Evolutionary conservation across 352 stramenopile species (phyloP).

Genomic region (Phytophthora sp.): DNA sequence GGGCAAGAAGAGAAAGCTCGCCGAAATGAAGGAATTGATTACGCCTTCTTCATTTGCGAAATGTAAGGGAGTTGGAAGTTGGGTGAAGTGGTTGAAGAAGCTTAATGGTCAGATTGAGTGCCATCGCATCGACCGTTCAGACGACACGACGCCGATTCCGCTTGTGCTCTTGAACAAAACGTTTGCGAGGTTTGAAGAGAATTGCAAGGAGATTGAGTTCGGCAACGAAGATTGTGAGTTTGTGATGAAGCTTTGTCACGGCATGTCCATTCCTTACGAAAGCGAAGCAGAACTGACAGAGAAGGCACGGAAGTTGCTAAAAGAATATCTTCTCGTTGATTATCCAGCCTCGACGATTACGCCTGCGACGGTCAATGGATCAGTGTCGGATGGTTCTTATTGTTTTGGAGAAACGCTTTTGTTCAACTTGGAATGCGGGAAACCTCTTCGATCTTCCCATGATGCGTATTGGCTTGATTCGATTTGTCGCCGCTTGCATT

Average conservation of each 20-base stretch:
- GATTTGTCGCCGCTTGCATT: too few relatives aligned
- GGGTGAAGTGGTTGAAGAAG: constrained; percentile 26
- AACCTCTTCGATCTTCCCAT: constrained; percentile 16
- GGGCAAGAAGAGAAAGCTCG: constrained; percentile 37
- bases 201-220: constrained; percentile 31
- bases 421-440: constrained; percentile 26
- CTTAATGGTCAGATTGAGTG: constrained; percentile 31
- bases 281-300: constrained; percentile 16
- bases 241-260: constrained; percentile 13
- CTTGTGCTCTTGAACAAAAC: constrained; percentile 34
- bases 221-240: constrained; percentile 22
- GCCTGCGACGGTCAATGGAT: constrained; percentile 15
- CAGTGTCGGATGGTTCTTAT: constrained; percentile 27
- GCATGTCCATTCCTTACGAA: constrained; percentile 26
- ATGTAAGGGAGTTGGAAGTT: constrained; percentile 19
- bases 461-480: constrained; percentile 15
- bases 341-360: constrained; percentile 7
- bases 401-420: constrained; percentile 11
- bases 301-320: constrained; percentile 21
- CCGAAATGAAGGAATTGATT: constrained; percentile 22
- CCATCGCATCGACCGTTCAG: constrained; percentile 16
- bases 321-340: constrained; percentile 15
- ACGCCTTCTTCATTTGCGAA: constrained; percentile 31
- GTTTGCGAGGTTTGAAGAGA: constrained; percentile 23
- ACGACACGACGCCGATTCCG: constrained; percentile 15